Conservation (phyloP, 2,329 filamentous ascomycete genomes). For the Colletotrichum melonis region DNA sequence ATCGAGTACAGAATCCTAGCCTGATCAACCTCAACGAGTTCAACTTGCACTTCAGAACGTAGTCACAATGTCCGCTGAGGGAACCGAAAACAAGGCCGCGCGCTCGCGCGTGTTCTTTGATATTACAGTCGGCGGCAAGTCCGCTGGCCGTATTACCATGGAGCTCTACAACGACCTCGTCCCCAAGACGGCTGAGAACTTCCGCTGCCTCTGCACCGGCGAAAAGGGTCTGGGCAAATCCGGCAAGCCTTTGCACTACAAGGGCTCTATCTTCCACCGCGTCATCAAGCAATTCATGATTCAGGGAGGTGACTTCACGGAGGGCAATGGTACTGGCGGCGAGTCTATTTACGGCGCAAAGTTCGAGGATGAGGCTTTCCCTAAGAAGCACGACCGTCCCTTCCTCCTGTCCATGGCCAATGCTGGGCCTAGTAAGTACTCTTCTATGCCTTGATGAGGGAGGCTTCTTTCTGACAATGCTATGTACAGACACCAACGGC, state of each 20-base stretch:
- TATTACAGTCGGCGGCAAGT: constrained; percentile 80
- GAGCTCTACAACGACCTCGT: constrained; percentile 84
- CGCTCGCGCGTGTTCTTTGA: constrained; percentile 93
- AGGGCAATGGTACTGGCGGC: constrained; percentile 92
- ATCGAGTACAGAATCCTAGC: not conserved
- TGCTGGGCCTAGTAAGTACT: constrained; percentile 81
- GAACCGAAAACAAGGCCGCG: constrained; percentile 52
- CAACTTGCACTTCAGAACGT: not conserved
- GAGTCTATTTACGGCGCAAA: constrained; percentile 98
- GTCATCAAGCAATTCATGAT: constrained; percentile 99
- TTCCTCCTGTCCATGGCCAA: constrained; percentile 99
- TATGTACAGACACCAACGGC: constrained; percentile 81
- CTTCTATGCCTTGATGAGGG: not conserved
- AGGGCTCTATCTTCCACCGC: constrained; percentile 92
- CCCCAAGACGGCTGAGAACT: constrained; percentile 96
- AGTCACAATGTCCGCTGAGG: constrained; percentile 26
- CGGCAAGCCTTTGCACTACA: constrained; percentile 91
- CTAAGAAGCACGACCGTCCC: constrained; percentile 89
- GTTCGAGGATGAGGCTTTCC: constrained; percentile 97
- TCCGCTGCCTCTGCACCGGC: constrained; percentile 92
- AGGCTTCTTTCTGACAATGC: constrained; percentile 18
- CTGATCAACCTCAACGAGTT: not conserved
- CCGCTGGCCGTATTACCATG: constrained; percentile 84
- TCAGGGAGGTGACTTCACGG: constrained; percentile 96
- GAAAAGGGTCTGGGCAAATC: constrained; percentile 88